Conservation (phyloP, 2,329 filamentous ascomycete species). For the Fusarium dlaminii region DNA sequence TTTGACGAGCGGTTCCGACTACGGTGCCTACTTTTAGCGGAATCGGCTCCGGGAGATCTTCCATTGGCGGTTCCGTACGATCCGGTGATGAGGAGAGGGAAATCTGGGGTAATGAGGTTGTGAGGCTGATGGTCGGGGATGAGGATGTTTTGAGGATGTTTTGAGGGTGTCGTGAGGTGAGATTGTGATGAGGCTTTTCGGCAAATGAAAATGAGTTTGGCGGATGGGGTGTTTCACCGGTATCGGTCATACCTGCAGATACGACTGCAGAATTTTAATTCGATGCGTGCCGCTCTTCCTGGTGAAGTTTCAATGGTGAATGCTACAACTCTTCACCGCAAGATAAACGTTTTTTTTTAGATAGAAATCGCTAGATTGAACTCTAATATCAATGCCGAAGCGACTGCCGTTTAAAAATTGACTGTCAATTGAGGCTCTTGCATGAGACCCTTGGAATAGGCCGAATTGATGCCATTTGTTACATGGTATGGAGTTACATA, state of each 20-base stretch:
- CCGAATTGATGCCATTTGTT: fast-evolving
- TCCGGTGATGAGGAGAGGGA: not conserved
- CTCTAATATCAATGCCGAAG: not conserved
- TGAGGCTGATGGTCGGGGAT: not conserved
- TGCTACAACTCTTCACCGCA: fast-evolving
- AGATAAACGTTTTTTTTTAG: fast-evolving
- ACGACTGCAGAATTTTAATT: not conserved
- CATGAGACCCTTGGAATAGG: not conserved
- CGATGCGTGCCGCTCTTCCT: not conserved
- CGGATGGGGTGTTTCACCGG: not conserved
- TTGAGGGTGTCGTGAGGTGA: not conserved
- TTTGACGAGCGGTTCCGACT: not conserved
- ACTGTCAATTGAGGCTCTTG: fast-evolving
- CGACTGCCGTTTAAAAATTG: fast-evolving
- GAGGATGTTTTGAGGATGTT: not conserved
- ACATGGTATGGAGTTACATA: not conserved
- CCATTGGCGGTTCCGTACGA: not conserved
- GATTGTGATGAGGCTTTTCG: not conserved
- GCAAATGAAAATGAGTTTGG: not conserved
- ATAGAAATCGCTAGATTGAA: fast-evolving
- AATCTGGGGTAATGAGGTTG: not conserved
- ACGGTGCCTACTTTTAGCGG: not conserved
- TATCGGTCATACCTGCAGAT: not conserved
- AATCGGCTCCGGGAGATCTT: not conserved
- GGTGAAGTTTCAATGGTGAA: fast-evolving